These are phyloP conservation scores for Anthracocystis setariae DNA, from an alignment of 1,284 basidiomycete genomes.

Conservation along the genomic window DNA sequence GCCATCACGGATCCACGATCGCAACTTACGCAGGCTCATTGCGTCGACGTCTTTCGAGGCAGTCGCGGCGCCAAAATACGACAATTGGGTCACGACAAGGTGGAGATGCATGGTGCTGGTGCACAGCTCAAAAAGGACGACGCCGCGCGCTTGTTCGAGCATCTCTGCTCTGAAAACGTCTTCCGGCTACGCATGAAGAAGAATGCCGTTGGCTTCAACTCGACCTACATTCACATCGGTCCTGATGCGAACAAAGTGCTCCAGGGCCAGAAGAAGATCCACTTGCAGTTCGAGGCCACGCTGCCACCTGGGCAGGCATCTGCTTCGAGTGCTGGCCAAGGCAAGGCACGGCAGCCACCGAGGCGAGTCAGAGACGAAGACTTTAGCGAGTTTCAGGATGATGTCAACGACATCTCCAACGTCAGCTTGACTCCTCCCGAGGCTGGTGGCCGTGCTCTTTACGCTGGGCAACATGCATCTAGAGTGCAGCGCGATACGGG, in stretches of 20 bases:
- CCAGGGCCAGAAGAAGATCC: constrained; percentile 41
- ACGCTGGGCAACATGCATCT: no score
- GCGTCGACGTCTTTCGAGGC: constrained; percentile 75
- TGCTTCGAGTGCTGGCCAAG: constrained; percentile 8
- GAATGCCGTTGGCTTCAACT: constrained; percentile 67
- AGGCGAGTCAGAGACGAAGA: constrained; percentile 23
- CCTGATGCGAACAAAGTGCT: constrained; percentile 31
- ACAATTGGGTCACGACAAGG: constrained; percentile 71
- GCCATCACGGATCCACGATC: constrained; percentile 68
- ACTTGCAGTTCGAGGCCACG: constrained; percentile 49
- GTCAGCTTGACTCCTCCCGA: constrained; percentile 30
- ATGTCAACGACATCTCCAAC: constrained; percentile 50
- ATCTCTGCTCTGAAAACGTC: constrained; percentile 71
- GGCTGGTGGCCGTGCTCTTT: background rate
- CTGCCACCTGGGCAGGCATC: constrained; percentile 15
- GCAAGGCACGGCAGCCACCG: constrained; percentile 7
- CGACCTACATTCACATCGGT: constrained; percentile 64
- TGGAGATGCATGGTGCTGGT: constrained; percentile 73
- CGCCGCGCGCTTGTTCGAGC: constrained; percentile 75
- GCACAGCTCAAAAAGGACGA: constrained; percentile 71
- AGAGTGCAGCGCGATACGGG: constrained; percentile 2
- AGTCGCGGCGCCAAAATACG: constrained; percentile 72
- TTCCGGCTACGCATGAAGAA: constrained; percentile 66
- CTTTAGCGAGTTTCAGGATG: constrained; percentile 39
- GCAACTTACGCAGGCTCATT: constrained; percentile 71